Evolutionary conservation across 2,329 filamentous ascomycete genomes (phyloP), one percentile per base, ranked within the genome.

Genomic region (Fusarium cyanostomum): DNA sequence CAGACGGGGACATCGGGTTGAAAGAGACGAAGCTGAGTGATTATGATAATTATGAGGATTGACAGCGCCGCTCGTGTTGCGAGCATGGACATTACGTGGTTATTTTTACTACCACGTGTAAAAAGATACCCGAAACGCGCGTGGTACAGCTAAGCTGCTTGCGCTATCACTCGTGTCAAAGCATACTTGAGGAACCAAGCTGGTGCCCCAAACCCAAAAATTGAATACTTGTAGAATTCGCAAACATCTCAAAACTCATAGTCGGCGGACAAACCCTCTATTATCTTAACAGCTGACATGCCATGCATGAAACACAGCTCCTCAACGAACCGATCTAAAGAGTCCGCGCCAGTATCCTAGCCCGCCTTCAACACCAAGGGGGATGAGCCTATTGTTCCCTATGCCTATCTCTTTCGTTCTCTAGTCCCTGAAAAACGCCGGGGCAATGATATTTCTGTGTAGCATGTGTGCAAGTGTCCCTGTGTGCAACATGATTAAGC

Each of bases 371-470:
- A n/a, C n/a, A n/a, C n/a, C n/a, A n/a, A n/a, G n/a, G n/a, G n/a
- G n/a, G n/a, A n/a, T n/a, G n/a, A n/a, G n/a, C n/a, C n/a, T n/a
- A 50, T 49, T 56, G 27, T 61, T 61, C 48, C 58, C 46, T 51
- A 52, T 52, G 38, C 46, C 48, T 34, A 31, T 41, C 18, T 61
- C 49, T 59, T 42, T 56, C 51, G 38, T 57, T 57, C 58, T 69
- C 66, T 69, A 68, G 59, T 62, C 52, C 67, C 60, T 64, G 43
- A 64, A 70, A 70, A 74, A 75, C 73, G 73, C 73, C 72, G 43
- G 56, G 52, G 52, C 58, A 70, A 73, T 71, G 67, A 59, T 65
- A 60, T 67, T 68, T 70, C 37, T 59, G 52, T 70, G 54, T 62
- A 52, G 60, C 55, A 57, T 66, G 48, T 16, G 34, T 63, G 54